Evolutionary conservation across 169 alveolate species (phyloP), one percentile per base, ranked within the genome.

Genomic region (Cyclospora cayetanensis): DNA sequence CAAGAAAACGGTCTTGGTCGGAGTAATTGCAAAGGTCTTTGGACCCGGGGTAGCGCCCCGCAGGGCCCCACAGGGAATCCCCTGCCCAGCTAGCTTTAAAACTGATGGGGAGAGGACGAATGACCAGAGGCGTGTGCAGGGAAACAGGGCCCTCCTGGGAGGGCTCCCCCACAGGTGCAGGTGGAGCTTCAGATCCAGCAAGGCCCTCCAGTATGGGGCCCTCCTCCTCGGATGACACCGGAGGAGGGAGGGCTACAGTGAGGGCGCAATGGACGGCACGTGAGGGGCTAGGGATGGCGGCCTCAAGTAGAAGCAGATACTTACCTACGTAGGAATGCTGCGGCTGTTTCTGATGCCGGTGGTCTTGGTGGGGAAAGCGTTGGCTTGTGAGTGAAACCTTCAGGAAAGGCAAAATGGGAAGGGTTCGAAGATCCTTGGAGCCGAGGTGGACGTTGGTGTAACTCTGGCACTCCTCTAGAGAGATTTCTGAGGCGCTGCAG

Each of bases 231-330:
- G 76, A 39, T 35, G 76, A 39, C 76, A 2, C 76, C 76, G 25
- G 76, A 0, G 76, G 76, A 2, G 76, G 76, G 42, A 63, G 41
- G 7, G 76, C 76, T 7, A 83, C 31, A 18, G 68, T 42, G 2
- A 83, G 42, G 12, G 91, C 53, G 31, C 60, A 83, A 12, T 25
- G 52, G 42, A 83, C 82, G 66, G 80, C 80, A 9, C 77, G 74
- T 1, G 41, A 20, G 31, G 91, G 91, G 41, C 39, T 29, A 7
- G 91, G 91, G 5, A 83, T 22, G 18, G 82, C 79, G 4, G 91
- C 72, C 27, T 83, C 91, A 3, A 83, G 37, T 5, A 83, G 37
- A 25, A 83, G 91, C 91, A 83, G 22, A n/a, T 60, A 83, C 72
- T 50, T 22, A 0, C 60, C 25, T 7, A 34, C 31, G 31, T 70